Base-by-base conservation (phyloP, 805 yeast genomes). In the Candida palmyrensis region DNA sequence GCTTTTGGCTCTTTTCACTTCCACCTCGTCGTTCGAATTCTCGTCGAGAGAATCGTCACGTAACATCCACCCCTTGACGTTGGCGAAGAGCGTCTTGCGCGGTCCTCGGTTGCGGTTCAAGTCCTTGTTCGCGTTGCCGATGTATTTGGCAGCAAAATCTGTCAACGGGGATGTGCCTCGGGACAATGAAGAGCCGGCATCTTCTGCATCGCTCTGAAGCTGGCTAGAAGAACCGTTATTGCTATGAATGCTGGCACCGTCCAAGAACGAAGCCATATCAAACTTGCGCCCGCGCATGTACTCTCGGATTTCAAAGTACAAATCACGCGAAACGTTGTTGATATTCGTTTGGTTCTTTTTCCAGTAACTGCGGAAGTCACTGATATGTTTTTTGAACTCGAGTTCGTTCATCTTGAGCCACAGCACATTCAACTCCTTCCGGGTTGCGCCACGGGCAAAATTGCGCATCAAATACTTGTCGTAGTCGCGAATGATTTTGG, bases 401-500 rank as follows among this genome's bases (percentile, higher is more conserved):
- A 92, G 70, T 64, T 92, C 98, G 58, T 92, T 92, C 61, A 92
- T 92, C 64, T 92, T 92, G 48, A 92, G 71, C 98, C 98, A 92
- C 19, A 95, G 83, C 14, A 92, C 97, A 52, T 92, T 92, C 49
- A 92, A 74, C 51, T 92, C 98, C 57, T 92, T 87, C 52, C 98
- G 75, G 2, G 97, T 84, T 8, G 96, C 97, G 30, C 98, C 98
- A 45, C 98, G 75, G 11, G 96, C 96, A 60, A 92, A 90, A 64
- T 92, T 92, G 55, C 98, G 78, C 92, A 90, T 82, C 57, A 92
- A 68, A 59, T 92, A 92, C 63, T 89, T 87, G 66, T 92, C 98
- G 62, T 92, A 92, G 62, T 92, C 97, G 48, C 92, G 75, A 47
- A 92, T 89, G 47, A 92, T 86, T 53, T 84, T 87, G 41, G 97